These are phyloP conservation scores for Zea mays DNA, from an alignment of 176 grass and related monocot genomes.

Conservation along the genomic window DNA sequence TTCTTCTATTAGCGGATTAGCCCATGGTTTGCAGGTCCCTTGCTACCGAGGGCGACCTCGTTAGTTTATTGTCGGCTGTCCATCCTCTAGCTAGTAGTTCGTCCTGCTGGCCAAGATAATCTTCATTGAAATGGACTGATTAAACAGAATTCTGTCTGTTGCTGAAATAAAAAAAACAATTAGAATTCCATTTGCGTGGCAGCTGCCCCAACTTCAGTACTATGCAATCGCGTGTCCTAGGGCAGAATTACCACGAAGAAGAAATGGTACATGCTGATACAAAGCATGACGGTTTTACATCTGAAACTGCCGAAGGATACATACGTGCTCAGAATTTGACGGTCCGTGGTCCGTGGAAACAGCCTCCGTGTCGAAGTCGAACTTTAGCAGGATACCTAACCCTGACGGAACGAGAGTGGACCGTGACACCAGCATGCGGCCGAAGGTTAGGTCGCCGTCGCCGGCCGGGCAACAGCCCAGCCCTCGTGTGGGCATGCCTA, in stretches of 20 bases:
- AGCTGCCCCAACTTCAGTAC: background rate
- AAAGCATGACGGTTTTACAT: no score
- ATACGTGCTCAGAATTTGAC: background rate
- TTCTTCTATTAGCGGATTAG: background rate
- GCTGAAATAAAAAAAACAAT: no score
- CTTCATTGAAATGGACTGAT: no score
- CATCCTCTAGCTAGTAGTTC: no score
- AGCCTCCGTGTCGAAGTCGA: background rate
- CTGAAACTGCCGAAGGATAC: no score
- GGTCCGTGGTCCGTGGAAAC: background rate
- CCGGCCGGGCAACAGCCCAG: no score
- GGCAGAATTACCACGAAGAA: no score
- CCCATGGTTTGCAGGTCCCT: background rate
- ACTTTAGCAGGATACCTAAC: conserved; percentile 21
- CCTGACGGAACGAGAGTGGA: background rate
- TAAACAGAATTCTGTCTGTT: no score
- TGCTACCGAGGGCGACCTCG: background rate
- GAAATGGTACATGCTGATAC: no score
- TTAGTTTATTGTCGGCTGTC: no score
- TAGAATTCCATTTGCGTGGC: no score
- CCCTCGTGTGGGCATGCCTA: background rate
- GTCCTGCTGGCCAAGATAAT: no score
- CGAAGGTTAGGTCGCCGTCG: background rate
- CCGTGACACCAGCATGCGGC: conserved; percentile 7
- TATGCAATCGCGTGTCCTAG: background rate